These are phyloP conservation scores for Colletotrichum sp. DNA, from an alignment of 2,329 filamentous ascomycete species.

Conservation along the genomic window DNA sequence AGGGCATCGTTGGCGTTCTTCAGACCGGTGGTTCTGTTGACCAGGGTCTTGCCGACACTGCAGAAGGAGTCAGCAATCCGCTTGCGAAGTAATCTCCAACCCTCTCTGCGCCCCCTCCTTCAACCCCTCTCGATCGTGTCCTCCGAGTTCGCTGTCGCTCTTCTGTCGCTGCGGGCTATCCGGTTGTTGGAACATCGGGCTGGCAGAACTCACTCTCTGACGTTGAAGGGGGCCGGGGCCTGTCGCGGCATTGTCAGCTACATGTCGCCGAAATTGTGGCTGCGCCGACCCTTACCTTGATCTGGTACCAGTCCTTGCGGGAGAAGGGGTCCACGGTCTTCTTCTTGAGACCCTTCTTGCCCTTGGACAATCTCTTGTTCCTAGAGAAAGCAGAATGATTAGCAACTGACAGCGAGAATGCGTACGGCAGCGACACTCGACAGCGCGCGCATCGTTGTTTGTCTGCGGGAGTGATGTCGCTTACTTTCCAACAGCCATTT, in stretches of 20 bases:
- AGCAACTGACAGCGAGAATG: constrained; percentile 17
- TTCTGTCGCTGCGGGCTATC: neutral
- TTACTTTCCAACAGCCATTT: constrained; percentile 68
- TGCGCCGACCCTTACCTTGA: constrained; percentile 71
- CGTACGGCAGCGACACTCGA: neutral
- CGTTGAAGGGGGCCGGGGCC: constrained; percentile 94
- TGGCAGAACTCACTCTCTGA: constrained; percentile 81
- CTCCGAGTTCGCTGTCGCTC: neutral
- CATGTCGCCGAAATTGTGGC: neutral
- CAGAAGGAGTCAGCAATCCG: neutral
- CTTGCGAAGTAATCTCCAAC: neutral
- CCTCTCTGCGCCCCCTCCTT: neutral
- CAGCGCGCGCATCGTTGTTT: neutral
- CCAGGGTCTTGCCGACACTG: constrained; percentile 99
- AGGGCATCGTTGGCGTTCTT: constrained; percentile 99
- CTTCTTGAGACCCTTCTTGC: constrained; percentile 99
- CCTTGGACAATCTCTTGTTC: constrained; percentile 99
- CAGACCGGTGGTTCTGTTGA: constrained; percentile 99
- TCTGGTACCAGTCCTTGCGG: constrained; percentile 98
- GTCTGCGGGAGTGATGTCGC: constrained; percentile 26
- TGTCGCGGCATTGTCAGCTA: constrained; percentile 40
- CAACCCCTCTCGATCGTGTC: neutral
- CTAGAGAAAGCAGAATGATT: constrained; percentile 46
- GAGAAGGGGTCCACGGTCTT: constrained; percentile 96
- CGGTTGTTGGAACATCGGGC: neutral